Conservation (phyloP, 2,329 filamentous ascomycete genomes). For the Didymella sp. region DNA sequence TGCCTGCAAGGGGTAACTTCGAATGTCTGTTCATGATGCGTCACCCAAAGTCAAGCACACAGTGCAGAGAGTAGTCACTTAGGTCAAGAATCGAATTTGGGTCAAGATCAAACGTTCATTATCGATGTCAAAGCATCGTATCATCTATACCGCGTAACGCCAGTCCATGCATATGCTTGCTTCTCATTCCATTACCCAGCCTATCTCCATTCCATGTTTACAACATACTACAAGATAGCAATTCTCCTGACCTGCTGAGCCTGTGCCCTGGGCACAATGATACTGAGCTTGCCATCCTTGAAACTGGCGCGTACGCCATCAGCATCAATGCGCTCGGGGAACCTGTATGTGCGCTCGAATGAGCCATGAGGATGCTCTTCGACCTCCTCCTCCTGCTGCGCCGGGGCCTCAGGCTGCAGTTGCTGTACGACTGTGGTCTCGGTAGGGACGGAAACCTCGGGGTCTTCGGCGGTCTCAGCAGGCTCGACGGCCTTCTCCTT, state of each 20-base stretch:
- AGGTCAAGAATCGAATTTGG: background rate
- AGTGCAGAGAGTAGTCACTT: background rate
- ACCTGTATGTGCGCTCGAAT: constrained; percentile 73
- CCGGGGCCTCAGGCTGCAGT: constrained; percentile 26
- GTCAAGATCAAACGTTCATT: background rate
- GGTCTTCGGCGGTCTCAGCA: constrained; percentile 15
- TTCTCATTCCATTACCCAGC: background rate
- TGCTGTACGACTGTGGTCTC: constrained; percentile 30
- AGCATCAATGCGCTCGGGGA: constrained; percentile 69
- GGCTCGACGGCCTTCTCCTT: constrained; percentile 40
- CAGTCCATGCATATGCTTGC: constrained; percentile 3
- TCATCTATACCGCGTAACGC: background rate
- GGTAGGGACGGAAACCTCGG: constrained; percentile 13
- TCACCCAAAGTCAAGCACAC: too few relatives aligned
- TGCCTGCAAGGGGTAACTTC: too few relatives aligned
- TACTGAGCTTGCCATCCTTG: constrained; percentile 69
- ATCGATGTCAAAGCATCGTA: background rate
- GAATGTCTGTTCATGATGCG: too few relatives aligned
- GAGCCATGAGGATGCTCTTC: constrained; percentile 69
- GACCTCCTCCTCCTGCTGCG: constrained; percentile 23
- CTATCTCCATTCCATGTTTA: background rate
- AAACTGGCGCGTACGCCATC: constrained; percentile 67
- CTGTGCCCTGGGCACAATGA: constrained; percentile 69
- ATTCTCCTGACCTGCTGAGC: constrained; percentile 37
- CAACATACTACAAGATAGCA: constrained; percentile 33